These are phyloP conservation scores for Tulasnella calospora DNA, from an alignment of 768 basidiomycete genomes.

Conservation along the genomic window DNA sequence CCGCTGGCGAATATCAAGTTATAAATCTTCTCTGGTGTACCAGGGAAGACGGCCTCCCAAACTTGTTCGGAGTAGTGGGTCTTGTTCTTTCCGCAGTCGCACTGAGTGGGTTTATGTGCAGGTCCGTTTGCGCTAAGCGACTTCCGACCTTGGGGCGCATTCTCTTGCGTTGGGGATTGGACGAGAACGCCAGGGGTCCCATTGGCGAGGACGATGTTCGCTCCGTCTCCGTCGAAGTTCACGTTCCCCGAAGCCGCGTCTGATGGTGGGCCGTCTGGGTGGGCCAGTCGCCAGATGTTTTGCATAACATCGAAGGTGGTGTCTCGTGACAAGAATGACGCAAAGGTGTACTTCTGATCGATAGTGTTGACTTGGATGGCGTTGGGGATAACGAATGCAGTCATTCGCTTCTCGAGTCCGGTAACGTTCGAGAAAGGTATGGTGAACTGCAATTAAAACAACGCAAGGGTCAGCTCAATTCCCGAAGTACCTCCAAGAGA, in stretches of 20 bases:
- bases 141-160: background rate
- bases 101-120: slow-evolving; percentile 48
- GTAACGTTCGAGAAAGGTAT: slow-evolving; percentile 85
- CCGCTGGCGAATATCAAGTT: slow-evolving; percentile 94
- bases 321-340: slow-evolving; percentile 93
- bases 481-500: background rate
- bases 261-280: slow-evolving; percentile 46
- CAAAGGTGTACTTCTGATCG: slow-evolving; percentile 79
- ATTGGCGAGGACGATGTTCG: background rate
- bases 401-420: slow-evolving; percentile 92
- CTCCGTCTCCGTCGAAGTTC: background rate
- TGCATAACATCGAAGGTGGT: slow-evolving; percentile 93
- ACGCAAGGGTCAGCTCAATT: background rate
- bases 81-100: slow-evolving; percentile 65
- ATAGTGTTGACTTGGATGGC: slow-evolving; percentile 87
- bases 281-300: slow-evolving; percentile 91
- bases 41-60: slow-evolving; percentile 75
- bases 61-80: slow-evolving; percentile 68
- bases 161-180: background rate
- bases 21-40: slow-evolving; percentile 91
- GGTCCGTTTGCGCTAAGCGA: slow-evolving; percentile 32
- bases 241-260: background rate
- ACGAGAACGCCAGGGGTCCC: background rate
- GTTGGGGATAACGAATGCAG: slow-evolving; percentile 95
- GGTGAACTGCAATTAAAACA: slow-evolving; percentile 51